Base-by-base conservation (phyloP, 495 filamentous ascomycete genomes). In the Lasiosphaeriaceae sp. region DNA sequence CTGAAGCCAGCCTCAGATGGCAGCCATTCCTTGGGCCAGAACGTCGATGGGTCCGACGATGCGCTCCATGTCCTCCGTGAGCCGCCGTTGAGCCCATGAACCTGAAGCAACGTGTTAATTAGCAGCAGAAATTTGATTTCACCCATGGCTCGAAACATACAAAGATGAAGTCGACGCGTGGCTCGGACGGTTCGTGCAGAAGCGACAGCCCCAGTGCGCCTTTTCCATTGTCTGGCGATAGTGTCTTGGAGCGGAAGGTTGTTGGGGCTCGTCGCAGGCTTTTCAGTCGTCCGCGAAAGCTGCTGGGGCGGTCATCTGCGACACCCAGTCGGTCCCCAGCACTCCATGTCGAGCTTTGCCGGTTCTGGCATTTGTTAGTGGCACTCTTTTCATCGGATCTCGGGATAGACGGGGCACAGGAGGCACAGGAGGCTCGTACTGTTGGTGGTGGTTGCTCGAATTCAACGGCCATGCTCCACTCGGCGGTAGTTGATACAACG, bases 11-110 rank as follows among this genome's bases (percentile, higher is more conserved):
- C 35, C 8, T 71, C 67, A 3, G 24, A 50, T 1, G 67, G 67
- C 16, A 71, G 63, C 69, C 69, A 71, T 47, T 68, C 67, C 23
- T 59, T 58, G 5, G 69, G 69, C 69, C 69, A 72, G 55, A 60
- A 72, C 8, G 24, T 53, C 1, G 20, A 21, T 5, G 58, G 58
- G 26, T 63, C 59, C 0, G 50, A 49, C 5, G 54, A 43, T 7
- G 56, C n/a, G 31, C 54, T 56, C 67, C 69, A 72, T 23, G 69
- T 63, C 21, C 59, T 63, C 14, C 35, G 31, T 2, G 65, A 68
- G 7, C 67, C 67, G 1, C 69, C 69, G 2, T 57, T 45, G 0
- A 72, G 59, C 5, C 69, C 69, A 23, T 72, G 69, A 4, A 71
- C 59, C 39, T 43, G 39, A 43, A 12, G 14, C 4, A 43, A 5